phyloP scores from a whole-genome alignment of 1,139 yeast species.

The Debaryomyces subglobosus region DNA sequence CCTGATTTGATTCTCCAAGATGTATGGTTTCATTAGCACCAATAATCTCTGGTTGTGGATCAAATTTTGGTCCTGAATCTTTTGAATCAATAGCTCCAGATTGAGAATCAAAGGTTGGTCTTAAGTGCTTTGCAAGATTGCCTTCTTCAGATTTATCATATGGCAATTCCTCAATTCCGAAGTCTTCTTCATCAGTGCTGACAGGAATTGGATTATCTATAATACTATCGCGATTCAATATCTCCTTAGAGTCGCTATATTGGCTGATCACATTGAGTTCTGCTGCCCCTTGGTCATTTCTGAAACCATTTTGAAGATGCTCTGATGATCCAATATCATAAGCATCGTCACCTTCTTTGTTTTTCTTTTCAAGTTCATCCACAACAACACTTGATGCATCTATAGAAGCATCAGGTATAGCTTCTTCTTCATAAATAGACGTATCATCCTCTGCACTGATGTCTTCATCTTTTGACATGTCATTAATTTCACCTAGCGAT shows the following conservation, averaged over 20 bases:
- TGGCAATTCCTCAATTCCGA: slow-evolving; percentile 22
- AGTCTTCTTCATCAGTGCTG: slow-evolving; percentile 15
- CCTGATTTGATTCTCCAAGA: slow-evolving; percentile 26
- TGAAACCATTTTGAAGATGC: neutral
- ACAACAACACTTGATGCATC: slow-evolving; percentile 24
- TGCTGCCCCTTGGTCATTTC: slow-evolving; percentile 8
- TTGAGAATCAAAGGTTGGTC: slow-evolving; percentile 36
- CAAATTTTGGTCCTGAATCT: slow-evolving; percentile 32
- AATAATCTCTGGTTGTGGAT: slow-evolving; percentile 33
- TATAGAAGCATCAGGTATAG: slow-evolving; percentile 15
- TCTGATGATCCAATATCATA: neutral
- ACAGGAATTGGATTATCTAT: slow-evolving; percentile 5
- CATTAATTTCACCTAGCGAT: slow-evolving; percentile 14
- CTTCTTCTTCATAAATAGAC: slow-evolving; percentile 7
- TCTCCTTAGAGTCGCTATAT: slow-evolving; percentile 16
- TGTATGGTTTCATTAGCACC: slow-evolving; percentile 25
- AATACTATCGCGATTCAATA: slow-evolving; percentile 10
- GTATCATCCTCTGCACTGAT: neutral
- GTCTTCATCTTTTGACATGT: slow-evolving; percentile 5
- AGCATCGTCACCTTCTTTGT: slow-evolving; percentile 7
- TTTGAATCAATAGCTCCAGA: slow-evolving; percentile 32
- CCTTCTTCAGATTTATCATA: slow-evolving; percentile 20
- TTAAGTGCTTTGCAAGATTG: slow-evolving; percentile 28
- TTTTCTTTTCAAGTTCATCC: slow-evolving; percentile 29
- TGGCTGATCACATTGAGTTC: slow-evolving; percentile 29